Evolutionary conservation across 257 asterid species (phyloP), one percentile per base, ranked within the genome.

Genomic region (Scutellaria galericulata): DNA sequence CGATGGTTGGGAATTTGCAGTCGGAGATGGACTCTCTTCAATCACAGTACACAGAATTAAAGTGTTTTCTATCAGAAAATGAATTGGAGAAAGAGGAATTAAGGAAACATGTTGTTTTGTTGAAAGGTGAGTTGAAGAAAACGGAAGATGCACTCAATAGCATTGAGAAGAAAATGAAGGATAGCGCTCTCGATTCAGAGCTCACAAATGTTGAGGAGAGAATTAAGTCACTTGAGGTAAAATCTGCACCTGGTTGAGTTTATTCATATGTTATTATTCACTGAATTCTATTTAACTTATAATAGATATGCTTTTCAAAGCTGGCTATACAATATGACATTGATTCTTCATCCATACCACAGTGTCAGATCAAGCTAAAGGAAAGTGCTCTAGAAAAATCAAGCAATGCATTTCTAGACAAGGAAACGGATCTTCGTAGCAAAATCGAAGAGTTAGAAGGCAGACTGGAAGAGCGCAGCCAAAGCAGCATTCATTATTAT

Each of bases 161-260:
- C 63, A 66, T 82, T 74, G 96, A 89, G 86, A 93, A 86, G 86
- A 91, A 85, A 85, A 77, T 82, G 13, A 92, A 77, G 68, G 90
- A 83, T 51, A 72, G 56, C 18, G 76, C 68, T 73, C 45, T 72
- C 44, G 84, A 80, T 73, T 77, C 82, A 73, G 97, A 87, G 75
- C 81, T 84, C 71, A 75, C 83, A 12, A 82, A 78, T 75, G 87
- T 92, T 52, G 82, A 87, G 88, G 96, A 88, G 80, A 95, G 81
- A 79, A 84, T 95, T 73, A 83, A 81, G 81, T 64, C 83, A 82
- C 96, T 95, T 6, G 96, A 95, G 97, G 99, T 95, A 81, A 82
- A 18, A 75, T 59, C 41, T 77, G 51, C 73, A 67, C 37, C 64
- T 61, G 22, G 18, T 31, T 24, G 5, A 20, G 57, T 55, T 66